Conservation (phyloP, 1,139 yeast genomes). For the Blastobotrys capitulatus region DNA sequence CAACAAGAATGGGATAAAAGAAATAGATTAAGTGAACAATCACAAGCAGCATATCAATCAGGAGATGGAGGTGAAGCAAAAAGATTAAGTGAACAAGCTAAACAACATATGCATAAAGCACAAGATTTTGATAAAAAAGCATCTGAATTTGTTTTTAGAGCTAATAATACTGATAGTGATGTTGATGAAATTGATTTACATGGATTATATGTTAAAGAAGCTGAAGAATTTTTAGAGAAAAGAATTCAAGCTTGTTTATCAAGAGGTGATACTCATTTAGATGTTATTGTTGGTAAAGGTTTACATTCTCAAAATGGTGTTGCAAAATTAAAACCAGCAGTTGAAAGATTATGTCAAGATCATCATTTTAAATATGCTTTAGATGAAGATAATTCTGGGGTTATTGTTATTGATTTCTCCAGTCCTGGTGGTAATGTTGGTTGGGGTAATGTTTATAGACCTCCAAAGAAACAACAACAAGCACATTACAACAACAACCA, state of each 20-base stretch:
- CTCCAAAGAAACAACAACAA: constrained; percentile 9
- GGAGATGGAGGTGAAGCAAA: constrained; percentile 76
- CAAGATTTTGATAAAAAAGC: constrained; percentile 72
- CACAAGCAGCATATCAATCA: constrained; percentile 67
- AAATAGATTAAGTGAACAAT: constrained; percentile 49
- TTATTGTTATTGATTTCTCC: constrained; percentile 60
- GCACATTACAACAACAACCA: constrained; percentile 22
- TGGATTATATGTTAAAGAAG: constrained; percentile 87
- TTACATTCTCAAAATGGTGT: constrained; percentile 81
- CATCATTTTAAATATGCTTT: constrained; percentile 54
- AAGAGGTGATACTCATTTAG: constrained; percentile 50
- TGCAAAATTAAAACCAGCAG: constrained; percentile 76
- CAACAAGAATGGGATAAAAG: constrained; percentile 57
- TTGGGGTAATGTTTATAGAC: constrained; percentile 21
- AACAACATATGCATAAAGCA: constrained; percentile 53
- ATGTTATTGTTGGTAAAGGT: constrained; percentile 91
- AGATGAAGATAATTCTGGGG: constrained; percentile 74
- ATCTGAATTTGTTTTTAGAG: constrained; percentile 84
- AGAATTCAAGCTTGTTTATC: constrained; percentile 63
- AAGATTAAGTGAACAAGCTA: constrained; percentile 63
- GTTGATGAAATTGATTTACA: constrained; percentile 88
- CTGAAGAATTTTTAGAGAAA: constrained; percentile 66
- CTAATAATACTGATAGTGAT: constrained; percentile 80
- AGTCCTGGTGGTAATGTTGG: constrained; percentile 36
- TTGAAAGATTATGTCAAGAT: constrained; percentile 68